Evolutionary conservation across 108 stramenopile species (phyloP).

Genomic region (Nannochloropsis gaditana): DNA sequence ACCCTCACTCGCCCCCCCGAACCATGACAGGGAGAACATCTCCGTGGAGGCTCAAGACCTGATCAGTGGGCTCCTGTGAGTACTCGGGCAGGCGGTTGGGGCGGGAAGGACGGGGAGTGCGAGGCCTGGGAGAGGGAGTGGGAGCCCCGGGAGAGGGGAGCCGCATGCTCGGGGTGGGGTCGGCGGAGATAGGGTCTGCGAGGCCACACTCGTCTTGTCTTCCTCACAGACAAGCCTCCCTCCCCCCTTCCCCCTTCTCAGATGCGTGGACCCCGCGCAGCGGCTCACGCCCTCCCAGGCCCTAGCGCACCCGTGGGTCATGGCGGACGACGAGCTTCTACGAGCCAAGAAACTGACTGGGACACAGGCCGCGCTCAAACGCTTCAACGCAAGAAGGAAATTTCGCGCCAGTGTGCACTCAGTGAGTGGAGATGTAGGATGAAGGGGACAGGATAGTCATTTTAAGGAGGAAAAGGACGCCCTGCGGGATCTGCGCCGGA

Average conservation of each 20-base stretch:
- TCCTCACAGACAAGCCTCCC: not conserved
- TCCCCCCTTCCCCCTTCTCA: not conserved
- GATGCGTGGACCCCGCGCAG: not conserved
- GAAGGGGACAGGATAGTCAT: too few relatives aligned
- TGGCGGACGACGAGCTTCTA: slow-evolving; percentile 35
- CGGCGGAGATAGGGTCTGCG: too few relatives aligned
- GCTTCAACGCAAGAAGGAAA: slow-evolving; percentile 47
- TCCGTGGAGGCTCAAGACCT: slow-evolving; percentile 38
- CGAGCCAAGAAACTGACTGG: slow-evolving; percentile 28
- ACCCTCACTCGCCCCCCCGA: not conserved
- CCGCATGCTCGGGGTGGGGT: too few relatives aligned
- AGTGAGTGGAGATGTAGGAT: not conserved
- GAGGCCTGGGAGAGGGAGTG: not conserved
- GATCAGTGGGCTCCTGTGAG: slow-evolving; percentile 45
- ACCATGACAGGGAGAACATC: not conserved
- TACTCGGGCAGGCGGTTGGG: slow-evolving; percentile 32
- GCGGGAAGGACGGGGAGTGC: not conserved
- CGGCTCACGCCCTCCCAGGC: slow-evolving; percentile 38
- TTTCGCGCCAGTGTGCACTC: slow-evolving; percentile 23
- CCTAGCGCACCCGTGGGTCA: slow-evolving; percentile 45
- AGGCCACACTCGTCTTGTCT: not conserved
- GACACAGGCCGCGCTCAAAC: slow-evolving; percentile 35
- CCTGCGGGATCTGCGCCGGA: too few relatives aligned
- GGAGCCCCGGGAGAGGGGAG: not conserved
- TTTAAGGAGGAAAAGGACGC: too few relatives aligned